A percentile compares a stretch with the other conserved stretches of the same genome.
Conservation (phyloP, 108 stramenopile genomes). For the Cyclotella baltica region DNA sequence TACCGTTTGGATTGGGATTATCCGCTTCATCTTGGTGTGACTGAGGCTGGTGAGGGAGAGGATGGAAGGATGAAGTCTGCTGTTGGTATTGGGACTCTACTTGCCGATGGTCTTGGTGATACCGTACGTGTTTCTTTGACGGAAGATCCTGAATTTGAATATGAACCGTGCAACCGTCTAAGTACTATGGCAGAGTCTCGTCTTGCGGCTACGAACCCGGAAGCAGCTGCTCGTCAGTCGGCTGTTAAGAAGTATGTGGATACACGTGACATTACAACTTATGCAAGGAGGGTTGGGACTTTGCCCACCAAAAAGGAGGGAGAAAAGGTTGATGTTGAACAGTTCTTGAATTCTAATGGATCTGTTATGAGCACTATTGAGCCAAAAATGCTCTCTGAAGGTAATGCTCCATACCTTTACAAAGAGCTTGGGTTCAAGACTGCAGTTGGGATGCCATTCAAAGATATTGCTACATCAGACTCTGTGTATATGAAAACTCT, state of each 20-base stretch:
- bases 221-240: slow-evolving; percentile 66
- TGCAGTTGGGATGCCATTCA: slow-evolving; percentile 97
- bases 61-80: slow-evolving; percentile 98
- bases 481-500: slow-evolving; percentile 82
- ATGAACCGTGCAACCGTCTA: slow-evolving; percentile 93
- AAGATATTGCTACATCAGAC: slow-evolving; percentile 95
- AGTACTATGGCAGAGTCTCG: slow-evolving; percentile 81
- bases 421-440: slow-evolving; percentile 94
- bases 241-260: slow-evolving; percentile 82
- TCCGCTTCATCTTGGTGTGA: slow-evolving; percentile 97
- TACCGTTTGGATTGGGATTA: slow-evolving; percentile 96
- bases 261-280: slow-evolving; percentile 86
- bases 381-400: slow-evolving; percentile 81
- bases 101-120: slow-evolving; percentile 96
- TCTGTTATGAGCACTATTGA: slow-evolving; percentile 80
- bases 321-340: slow-evolving; percentile 86
- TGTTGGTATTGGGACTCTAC: slow-evolving; percentile 95
- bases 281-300: slow-evolving; percentile 69
- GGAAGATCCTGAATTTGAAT: slow-evolving; percentile 97
- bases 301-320: slow-evolving; percentile 80
- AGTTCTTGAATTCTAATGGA: slow-evolving; percentile 91
- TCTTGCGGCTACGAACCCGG: slow-evolving; percentile 68
- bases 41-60: slow-evolving; percentile 98
- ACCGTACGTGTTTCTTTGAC: slow-evolving; percentile 96
- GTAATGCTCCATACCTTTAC: slow-evolving; percentile 85